A percentile compares a stretch with the other conserved stretches of the same genome.
Evolutionary conservation across 495 filamentous ascomycete species (phyloP).

Genomic region (Hapsidospora chrysogenum): DNA sequence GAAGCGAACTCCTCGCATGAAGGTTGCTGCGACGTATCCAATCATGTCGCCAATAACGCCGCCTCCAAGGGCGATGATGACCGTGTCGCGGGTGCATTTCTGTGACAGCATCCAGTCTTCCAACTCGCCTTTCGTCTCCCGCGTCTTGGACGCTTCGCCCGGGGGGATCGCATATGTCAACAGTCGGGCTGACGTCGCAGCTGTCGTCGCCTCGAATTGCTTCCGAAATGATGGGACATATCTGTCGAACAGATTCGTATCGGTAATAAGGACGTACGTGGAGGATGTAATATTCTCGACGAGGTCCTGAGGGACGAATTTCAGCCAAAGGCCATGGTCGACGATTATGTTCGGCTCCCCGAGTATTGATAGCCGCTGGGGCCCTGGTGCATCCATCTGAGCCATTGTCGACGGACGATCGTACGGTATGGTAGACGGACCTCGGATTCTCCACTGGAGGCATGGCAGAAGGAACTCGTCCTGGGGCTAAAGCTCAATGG

Average conservation of each 20-base stretch:
- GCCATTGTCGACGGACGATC: not conserved
- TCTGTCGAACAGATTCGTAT: slow-evolving; percentile 71
- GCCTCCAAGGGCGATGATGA: slow-evolving; percentile 89
- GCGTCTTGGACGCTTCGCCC: slow-evolving; percentile 83
- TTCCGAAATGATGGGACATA: slow-evolving; percentile 66
- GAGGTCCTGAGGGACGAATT: slow-evolving; percentile 68
- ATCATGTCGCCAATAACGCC: slow-evolving; percentile 97
- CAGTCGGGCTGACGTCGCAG: slow-evolving; percentile 43
- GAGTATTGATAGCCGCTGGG: slow-evolving; percentile 34
- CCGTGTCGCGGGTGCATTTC: slow-evolving; percentile 82
- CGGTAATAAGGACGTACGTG: slow-evolving; percentile 91
- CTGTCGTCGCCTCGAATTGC: slow-evolving; percentile 43
- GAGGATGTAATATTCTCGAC: slow-evolving; percentile 61
- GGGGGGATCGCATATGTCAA: slow-evolving; percentile 78
- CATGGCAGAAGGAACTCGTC: not conserved
- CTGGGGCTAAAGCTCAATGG: not conserved
- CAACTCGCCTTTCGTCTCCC: slow-evolving; percentile 83
- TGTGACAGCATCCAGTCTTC: slow-evolving; percentile 95
- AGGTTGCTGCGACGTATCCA: slow-evolving; percentile 90
- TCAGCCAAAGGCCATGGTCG: slow-evolving; percentile 80
- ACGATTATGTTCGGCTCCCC: slow-evolving; percentile 68
- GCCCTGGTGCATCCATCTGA: slow-evolving; percentile 12
- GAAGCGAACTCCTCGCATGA: slow-evolving; percentile 93
- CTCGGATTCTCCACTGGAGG: not conserved
- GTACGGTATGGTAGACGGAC: not conserved